Evolutionary conservation across 768 basidiomycete species (phyloP).

Genomic region (Trametopsis cervina): DNA sequence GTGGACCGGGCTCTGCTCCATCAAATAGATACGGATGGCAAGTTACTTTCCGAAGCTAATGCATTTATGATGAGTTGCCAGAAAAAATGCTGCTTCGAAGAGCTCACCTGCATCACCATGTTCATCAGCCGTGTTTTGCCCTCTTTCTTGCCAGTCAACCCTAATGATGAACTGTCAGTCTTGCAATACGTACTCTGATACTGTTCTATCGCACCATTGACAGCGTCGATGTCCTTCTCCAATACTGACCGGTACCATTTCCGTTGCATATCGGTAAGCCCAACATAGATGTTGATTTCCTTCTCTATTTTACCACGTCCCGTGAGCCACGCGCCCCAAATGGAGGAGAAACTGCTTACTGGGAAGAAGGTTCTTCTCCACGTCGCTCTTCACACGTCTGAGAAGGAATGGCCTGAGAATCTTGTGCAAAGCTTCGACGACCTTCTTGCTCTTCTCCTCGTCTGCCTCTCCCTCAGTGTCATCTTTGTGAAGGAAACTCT

Average conservation of each 20-base stretch:
- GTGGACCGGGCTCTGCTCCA: conserved; percentile 97
- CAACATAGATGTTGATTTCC: conserved; percentile 98
- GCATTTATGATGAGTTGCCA: conserved; percentile 7
- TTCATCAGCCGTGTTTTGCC: conserved; percentile 97
- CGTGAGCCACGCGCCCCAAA: conserved; percentile 1
- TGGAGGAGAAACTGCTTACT: conserved; percentile 41
- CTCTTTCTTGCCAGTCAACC: conserved; percentile 94
- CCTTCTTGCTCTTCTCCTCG: conserved; percentile 82
- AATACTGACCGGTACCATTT: conserved; percentile 96
- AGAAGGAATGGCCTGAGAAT: conserved; percentile 93
- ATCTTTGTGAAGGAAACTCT: conserved; percentile 91
- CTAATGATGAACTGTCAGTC: conserved; percentile 28
- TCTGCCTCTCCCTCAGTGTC: conserved; percentile 58
- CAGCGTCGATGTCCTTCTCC: conserved; percentile 98
- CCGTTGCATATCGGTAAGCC: conserved; percentile 93
- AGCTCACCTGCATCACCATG: conserved; percentile 94
- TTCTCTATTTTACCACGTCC: conserved; percentile 52
- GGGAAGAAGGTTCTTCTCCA: conserved; percentile 91
- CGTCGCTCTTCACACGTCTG: conserved; percentile 90
- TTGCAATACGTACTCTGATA: neutral
- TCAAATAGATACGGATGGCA: conserved; percentile 92
- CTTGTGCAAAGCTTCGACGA: conserved; percentile 95
- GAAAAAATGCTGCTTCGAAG: neutral
- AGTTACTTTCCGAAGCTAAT: conserved; percentile 75
- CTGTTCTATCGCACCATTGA: conserved; percentile 64